Conservation (phyloP, 345 rosid species). For the Moricandia moricandioides region DNA sequence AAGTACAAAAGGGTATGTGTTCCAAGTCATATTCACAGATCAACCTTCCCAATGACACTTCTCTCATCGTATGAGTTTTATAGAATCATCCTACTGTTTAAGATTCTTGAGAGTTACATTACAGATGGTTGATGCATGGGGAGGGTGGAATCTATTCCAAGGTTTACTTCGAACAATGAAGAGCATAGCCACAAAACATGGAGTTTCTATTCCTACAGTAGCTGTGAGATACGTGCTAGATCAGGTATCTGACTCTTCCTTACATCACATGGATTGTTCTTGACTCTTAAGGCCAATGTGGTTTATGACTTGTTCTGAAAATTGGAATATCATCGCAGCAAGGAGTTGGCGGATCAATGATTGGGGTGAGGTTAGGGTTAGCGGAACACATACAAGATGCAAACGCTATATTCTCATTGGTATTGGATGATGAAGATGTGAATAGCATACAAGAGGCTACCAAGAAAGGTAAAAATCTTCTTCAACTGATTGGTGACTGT, state of each 20-base stretch:
- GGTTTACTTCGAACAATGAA: slow-evolving; percentile 66
- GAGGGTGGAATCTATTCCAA: slow-evolving; percentile 95
- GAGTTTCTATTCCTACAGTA: slow-evolving; percentile 80
- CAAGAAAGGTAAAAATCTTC: slow-evolving; percentile 64
- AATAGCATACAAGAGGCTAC: slow-evolving; percentile 62
- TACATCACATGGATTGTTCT: neutral
- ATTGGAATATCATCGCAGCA: slow-evolving; percentile 46
- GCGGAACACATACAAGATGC: slow-evolving; percentile 73
- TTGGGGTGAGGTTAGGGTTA: slow-evolving; percentile 86
- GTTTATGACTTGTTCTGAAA: neutral
- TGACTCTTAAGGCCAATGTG: neutral
- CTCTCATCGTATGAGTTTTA: neutral
- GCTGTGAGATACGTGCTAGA: slow-evolving; percentile 83
- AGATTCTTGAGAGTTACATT: neutral
- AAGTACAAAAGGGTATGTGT: slow-evolving; percentile 82
- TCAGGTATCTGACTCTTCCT: slow-evolving; percentile 49
- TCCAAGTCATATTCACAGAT: neutral
- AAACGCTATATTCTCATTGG: slow-evolving; percentile 66
- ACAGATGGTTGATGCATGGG: slow-evolving; percentile 98
- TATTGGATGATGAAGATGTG: slow-evolving; percentile 74
- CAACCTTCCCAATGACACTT: neutral
- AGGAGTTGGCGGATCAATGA: slow-evolving; percentile 91
- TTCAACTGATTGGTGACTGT: slow-evolving; percentile 86
- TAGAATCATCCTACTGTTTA: neutral
- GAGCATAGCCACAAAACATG: slow-evolving; percentile 67